Evolutionary conservation across 176 grass and related monocot genomes (phyloP).

Genomic region (barley (Hordeum vulgare)): MorexV3_pseudomolecules_assembly NC_058518.1:57252469-57252968

Average conservation of each 20-base stretch:
- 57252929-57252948: slow-evolving; percentile 13
- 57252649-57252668: slow-evolving; percentile 50
- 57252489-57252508: background rate
- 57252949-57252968: slow-evolving; percentile 29
- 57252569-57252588: slow-evolving; percentile 32
- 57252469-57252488: background rate
- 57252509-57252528: background rate
- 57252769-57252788: background rate
- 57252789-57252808: background rate
- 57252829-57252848: slow-evolving; percentile 56
- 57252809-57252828: background rate
- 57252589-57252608: slow-evolving; percentile 61
- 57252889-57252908: slow-evolving; percentile 96
- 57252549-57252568: slow-evolving; percentile 46
- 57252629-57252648: slow-evolving; percentile 75
- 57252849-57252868: slow-evolving; percentile 87
- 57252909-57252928: slow-evolving; percentile 29
- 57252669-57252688: background rate
- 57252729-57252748: background rate
- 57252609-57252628: slow-evolving; percentile 45
- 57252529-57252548: slow-evolving; percentile 38
- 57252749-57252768: background rate
- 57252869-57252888: slow-evolving; percentile 86
- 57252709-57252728: background rate
- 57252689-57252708: background rate